Base-by-base conservation (phyloP, 2,329 filamentous ascomycete species). In the Trichoderma guizhouense region DNA sequence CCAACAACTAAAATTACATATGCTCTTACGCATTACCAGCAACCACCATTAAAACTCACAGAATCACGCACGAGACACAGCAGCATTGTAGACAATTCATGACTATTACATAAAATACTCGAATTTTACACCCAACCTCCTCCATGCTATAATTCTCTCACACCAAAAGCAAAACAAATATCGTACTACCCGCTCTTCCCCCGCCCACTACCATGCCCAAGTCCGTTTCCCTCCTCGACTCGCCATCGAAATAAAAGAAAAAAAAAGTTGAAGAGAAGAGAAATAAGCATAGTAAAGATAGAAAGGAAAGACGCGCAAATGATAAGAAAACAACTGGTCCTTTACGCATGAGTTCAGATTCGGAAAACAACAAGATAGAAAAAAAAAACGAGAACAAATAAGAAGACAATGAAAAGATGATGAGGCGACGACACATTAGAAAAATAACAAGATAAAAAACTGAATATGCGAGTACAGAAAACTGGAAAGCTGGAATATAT, bases 391-490 rank as follows among this genome's bases (percentile, higher is more conserved):
- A 14, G 18, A 15, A 28, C 8, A 9, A 51, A 34, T 9, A 5
- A 36, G 9, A 24, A 67, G 7, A 24, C 12, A 53, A 24, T 47
- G 26, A 55, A 57, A 6, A 39, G 15, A 63, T 39, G 30, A 14
- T 53, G 18, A 72, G 34, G 32, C 58, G 58, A 55, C 14, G 21
- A 9, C 8, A 61, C 66, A 69, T 60, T 26, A 69, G 47, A 60
- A 34, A 34, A 18, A 6, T 24, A 24, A 61, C 24, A 61, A 72
- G 34, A 26, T 8, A 53, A 24, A 53, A 53, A 47, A 43, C 39
- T 53, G 39, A 62, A 63, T 39, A 72, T 68, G 55, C 43, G 15
- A 43, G 62, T 65, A 75, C 65, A 72, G 26, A 72, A 71, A 73
- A 64, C 67, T 71, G 71, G 61, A 5, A 5, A 62, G 65, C 39